These are phyloP conservation scores for Sphaerulina populicola DNA, from an alignment of 2,329 filamentous ascomycete genomes.

Conservation along the genomic window DNA sequence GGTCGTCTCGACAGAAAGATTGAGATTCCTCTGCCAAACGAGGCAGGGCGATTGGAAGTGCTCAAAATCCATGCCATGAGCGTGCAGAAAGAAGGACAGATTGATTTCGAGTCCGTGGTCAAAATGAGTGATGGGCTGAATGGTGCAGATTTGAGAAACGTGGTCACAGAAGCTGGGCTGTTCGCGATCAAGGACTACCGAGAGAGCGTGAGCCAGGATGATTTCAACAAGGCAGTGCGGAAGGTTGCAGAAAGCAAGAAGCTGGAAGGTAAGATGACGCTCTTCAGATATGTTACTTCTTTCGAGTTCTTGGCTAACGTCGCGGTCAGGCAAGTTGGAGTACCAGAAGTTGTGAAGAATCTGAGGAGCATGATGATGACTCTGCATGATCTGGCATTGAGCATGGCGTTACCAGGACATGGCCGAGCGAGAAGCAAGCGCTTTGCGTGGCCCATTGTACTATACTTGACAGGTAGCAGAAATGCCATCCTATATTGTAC, in stretches of 20 bases:
- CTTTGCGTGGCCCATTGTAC: conserved; percentile 3
- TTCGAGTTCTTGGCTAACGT: conserved; percentile 4
- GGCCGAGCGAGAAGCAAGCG: not conserved
- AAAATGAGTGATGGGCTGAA: conserved; percentile 99
- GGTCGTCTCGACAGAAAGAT: conserved; percentile 95
- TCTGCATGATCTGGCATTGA: conserved; percentile 11
- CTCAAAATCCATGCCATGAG: conserved; percentile 90
- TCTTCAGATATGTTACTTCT: too few relatives aligned
- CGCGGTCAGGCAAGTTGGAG: conserved; percentile 7
- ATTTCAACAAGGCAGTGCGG: conserved; percentile 97
- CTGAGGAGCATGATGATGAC: conserved; percentile 2
- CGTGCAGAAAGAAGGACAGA: conserved; percentile 83
- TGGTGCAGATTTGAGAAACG: conserved; percentile 92
- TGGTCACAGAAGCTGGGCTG: conserved; percentile 92
- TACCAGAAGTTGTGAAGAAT: conserved; percentile 19
- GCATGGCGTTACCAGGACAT: conserved; percentile 13
- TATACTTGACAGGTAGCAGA: conserved; percentile 2
- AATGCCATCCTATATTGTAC: not conserved
- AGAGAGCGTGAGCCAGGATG: conserved; percentile 92
- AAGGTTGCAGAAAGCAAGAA: conserved; percentile 98
- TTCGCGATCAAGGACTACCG: conserved; percentile 98
- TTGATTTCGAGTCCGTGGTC: conserved; percentile 97
- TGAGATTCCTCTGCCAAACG: conserved; percentile 93
- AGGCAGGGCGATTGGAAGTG: conserved; percentile 92
- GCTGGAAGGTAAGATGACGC: conserved; percentile 74